Base-by-base conservation (phyloP, 2,329 filamentous ascomycete species). In the Colletotrichum brevisporum region DNA sequence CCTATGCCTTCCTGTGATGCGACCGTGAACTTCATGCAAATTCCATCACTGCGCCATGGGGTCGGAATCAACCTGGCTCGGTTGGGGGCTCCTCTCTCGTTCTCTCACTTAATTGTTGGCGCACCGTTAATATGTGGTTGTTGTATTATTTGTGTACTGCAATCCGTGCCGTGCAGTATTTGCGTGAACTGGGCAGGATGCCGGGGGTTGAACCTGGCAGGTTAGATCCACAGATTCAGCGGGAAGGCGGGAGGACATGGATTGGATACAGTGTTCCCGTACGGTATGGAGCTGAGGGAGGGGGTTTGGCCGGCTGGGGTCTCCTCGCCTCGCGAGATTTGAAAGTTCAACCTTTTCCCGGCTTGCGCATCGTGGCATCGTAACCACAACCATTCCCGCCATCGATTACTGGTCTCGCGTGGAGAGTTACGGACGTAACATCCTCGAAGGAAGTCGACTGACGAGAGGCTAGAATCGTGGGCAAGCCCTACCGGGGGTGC, bases 241-340 rank as follows among this genome's bases (percentile, higher is more conserved):
- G 66, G 66, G 66, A 69, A 53, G 27, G 51, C 66, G 66, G 66
- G 62, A 69, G 56, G 56, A 57, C 66, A 69, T 69, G 66, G 66
- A 69, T 69, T 45, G 21, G 31, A 27, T 51, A 69, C 66, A 69
- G 66, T 69, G 66, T 36, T 66, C 62, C 66, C 66, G 66, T 66
- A 69, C 62, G 66, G 66, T 61, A 69, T 50, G 62, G 62, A 48
- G 66, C 50, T 47, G 63, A 51, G 55, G 26, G 36, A 36, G 31
- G 31, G 27, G 31, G 31, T 2, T 36, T 36, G 8, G 39, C 16
- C 24, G 61, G 50, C 50, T 48, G 56, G 65, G 66, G 55, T 21
- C 43, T 55, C 66, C 66, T 69, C 50, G 66, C 62, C 62, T 60
- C 43, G 63, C 36, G 43, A 56, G 45, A 66, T 51, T 66, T 60